Percentiles rank a stretch among this genome's conserved stretches.
phyloP scores from a whole-genome alignment of 805 yeast genomes.

The Metschnikowia rubicola region DNA sequence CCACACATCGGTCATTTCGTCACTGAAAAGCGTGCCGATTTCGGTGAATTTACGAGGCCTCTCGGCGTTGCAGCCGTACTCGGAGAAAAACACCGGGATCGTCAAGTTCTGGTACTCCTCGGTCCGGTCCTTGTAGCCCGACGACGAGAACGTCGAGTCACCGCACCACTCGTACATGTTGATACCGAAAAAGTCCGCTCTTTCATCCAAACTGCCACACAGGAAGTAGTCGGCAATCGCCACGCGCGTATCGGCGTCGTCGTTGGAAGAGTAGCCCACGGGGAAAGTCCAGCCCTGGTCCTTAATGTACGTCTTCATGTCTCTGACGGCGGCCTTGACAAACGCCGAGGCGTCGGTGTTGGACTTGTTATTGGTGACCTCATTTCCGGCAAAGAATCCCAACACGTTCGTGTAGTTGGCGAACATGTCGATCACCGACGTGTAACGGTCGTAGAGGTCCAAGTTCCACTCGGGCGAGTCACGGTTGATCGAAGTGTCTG shows the following conservation, averaged over 20 bases:
- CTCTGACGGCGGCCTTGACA: constrained; percentile 95
- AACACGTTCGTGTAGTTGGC: constrained; percentile 74
- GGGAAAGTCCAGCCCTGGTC: constrained; percentile 61
- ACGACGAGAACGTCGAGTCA: constrained; percentile 47
- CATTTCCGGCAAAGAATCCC: constrained; percentile 98
- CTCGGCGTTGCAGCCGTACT: constrained; percentile 78
- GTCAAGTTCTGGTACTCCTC: constrained; percentile 66
- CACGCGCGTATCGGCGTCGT: constrained; percentile 77
- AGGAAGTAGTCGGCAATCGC: constrained; percentile 79
- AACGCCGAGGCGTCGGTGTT: constrained; percentile 90
- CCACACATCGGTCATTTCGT: constrained; percentile 84
- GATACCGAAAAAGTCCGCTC: constrained; percentile 77
- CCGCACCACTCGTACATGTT: constrained; percentile 93
- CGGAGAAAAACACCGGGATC: constrained; percentile 83
- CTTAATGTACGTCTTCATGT: constrained; percentile 70
- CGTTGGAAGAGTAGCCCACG: constrained; percentile 91
- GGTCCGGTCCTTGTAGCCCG: constrained; percentile 73
- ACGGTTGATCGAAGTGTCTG: constrained; percentile 73
- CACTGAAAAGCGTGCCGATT: constrained; percentile 61
- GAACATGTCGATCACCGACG: constrained; percentile 76
- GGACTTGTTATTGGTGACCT: constrained; percentile 79
- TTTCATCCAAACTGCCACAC: constrained; percentile 67
- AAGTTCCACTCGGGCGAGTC: constrained; percentile 75
- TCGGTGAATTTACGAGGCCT: constrained; percentile 77
- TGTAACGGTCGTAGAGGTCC: constrained; percentile 70